These are phyloP conservation scores for Ocimum tenuiflorum DNA, from an alignment of 257 asterid species.

Conservation along the genomic window DNA sequence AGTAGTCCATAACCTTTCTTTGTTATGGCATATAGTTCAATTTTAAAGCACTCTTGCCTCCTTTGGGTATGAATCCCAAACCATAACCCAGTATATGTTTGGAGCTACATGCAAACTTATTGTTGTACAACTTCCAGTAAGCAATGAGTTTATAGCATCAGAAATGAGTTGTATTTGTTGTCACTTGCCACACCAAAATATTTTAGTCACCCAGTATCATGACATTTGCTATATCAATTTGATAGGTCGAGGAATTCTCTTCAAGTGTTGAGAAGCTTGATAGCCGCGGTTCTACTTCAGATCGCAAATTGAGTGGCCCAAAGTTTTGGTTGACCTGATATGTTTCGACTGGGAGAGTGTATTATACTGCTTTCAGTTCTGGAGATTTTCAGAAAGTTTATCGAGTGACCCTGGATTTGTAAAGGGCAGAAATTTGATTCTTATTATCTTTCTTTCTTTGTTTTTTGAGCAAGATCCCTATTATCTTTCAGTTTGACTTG, in stretches of 20 bases:
- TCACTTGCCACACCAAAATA: no score
- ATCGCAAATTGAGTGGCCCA: slow-evolving; percentile 39
- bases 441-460: not conserved
- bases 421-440: not conserved
- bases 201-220: not conserved
- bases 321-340: slow-evolving; percentile 56
- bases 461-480: not conserved
- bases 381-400: no score
- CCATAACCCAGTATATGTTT: not conserved
- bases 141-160: not conserved
- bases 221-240: not conserved
- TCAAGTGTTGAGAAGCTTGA: slow-evolving; percentile 79
- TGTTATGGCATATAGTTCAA: not conserved
- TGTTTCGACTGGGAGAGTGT: not conserved
- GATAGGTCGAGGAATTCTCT: slow-evolving; percentile 78
- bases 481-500: no score
- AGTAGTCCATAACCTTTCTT: not conserved
- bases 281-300: slow-evolving; percentile 54
- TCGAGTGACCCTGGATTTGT: no score
- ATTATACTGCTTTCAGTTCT: no score
- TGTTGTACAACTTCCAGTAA: no score
- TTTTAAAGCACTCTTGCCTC: not conserved
- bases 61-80: not conserved
- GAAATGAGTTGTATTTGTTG: not conserved
- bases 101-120: not conserved